These are phyloP conservation scores for Malassezia sp. DNA, from an alignment of 1,284 basidiomycete species.

Conservation along the genomic window DNA sequence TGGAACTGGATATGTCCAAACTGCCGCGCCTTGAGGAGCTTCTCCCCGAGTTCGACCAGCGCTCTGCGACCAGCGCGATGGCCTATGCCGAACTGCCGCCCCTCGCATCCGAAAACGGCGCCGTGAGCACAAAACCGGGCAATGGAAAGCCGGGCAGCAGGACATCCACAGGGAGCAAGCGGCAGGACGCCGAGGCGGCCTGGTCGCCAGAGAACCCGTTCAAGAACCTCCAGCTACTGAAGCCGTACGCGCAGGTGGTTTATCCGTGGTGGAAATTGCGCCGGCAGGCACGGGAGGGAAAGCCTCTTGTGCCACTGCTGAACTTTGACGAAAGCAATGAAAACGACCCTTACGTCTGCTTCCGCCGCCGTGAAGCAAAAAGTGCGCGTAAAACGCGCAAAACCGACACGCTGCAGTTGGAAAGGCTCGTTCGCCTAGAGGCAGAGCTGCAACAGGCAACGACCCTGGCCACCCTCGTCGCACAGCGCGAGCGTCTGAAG, in stretches of 20 bases:
- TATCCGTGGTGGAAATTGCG: slow-evolving; percentile 44
- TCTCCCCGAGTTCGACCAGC: slow-evolving; percentile 30
- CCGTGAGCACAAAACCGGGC: slow-evolving; percentile 1
- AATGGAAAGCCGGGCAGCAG: neutral
- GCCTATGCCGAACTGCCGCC: slow-evolving; percentile 36
- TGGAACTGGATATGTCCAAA: slow-evolving; percentile 57
- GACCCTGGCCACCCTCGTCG: slow-evolving; percentile 27
- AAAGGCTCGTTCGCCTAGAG: slow-evolving; percentile 42
- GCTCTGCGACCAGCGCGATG: slow-evolving; percentile 22
- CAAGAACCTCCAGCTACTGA: slow-evolving; percentile 35
- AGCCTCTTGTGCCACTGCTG: slow-evolving; percentile 29
- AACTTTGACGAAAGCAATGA: slow-evolving; percentile 74
- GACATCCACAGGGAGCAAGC: neutral
- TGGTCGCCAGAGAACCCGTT: slow-evolving; percentile 39
- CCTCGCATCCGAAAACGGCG: slow-evolving; percentile 24
- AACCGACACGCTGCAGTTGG: slow-evolving; percentile 42
- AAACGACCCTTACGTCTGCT: slow-evolving; percentile 95
- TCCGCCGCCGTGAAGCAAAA: slow-evolving; percentile 88
- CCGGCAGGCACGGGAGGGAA: slow-evolving; percentile 36
- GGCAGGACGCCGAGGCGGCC: neutral
- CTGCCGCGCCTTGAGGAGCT: slow-evolving; percentile 33
- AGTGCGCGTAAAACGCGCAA: slow-evolving; percentile 79
- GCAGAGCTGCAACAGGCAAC: slow-evolving; percentile 36
- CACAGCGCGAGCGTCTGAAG: slow-evolving; percentile 41
- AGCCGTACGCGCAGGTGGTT: slow-evolving; percentile 25